These are phyloP conservation scores for Coffea humblotiana DNA, from an alignment of 305 asterid species.

Conservation along the genomic window DNA sequence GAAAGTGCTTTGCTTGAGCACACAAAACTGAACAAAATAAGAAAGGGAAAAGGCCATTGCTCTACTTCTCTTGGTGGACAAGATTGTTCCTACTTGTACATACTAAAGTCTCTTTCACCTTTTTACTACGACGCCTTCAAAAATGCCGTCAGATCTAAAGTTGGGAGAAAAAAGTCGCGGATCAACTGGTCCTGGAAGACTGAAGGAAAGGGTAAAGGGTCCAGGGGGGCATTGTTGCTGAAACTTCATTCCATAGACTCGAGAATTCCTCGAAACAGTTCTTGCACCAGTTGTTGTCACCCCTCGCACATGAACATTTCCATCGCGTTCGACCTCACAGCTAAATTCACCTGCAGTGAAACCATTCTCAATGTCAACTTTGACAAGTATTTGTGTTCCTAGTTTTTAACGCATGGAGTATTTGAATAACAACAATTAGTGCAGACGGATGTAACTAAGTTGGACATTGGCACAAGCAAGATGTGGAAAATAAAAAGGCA, in stretches of 20 bases:
- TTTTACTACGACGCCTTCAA: constrained; percentile 70
- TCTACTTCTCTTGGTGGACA: too few relatives aligned
- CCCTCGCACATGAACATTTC: constrained; percentile 65
- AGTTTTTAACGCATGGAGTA: background rate
- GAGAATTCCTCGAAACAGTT: constrained; percentile 45
- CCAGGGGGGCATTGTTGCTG: constrained; percentile 86
- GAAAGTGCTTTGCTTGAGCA: too few relatives aligned
- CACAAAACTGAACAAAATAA: too few relatives aligned
- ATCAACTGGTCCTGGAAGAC: constrained; percentile 85
- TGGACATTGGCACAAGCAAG: background rate
- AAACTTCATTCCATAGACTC: constrained; percentile 67
- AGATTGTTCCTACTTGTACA: background rate
- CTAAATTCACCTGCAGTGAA: constrained; percentile 61
- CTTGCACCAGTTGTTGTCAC: constrained; percentile 68
- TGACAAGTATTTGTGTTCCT: background rate
- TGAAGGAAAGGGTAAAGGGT: constrained; percentile 69
- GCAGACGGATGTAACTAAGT: background rate
- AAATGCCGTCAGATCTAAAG: constrained; percentile 75
- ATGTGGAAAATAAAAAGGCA: background rate
- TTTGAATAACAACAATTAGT: background rate
- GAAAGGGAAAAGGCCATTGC: too few relatives aligned
- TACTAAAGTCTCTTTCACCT: constrained; percentile 18
- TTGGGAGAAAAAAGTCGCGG: constrained; percentile 61
- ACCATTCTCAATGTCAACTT: background rate
- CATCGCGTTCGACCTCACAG: constrained; percentile 60